Base-by-base conservation (phyloP, 805 yeast species). In the Ogataea neopini region DNA sequence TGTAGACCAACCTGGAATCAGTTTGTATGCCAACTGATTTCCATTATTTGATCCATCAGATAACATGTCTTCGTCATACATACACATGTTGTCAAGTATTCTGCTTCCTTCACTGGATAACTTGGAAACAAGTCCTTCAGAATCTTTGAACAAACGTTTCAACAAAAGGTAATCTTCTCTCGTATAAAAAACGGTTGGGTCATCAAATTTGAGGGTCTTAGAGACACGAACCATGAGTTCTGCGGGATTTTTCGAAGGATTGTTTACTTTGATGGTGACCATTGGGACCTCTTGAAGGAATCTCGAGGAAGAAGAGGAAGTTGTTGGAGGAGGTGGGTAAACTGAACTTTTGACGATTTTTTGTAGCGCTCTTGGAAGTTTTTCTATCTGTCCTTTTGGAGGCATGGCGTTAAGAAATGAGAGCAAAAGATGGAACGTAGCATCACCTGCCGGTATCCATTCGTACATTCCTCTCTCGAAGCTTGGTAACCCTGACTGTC, bases 391-490 rank as follows among this genome's bases (percentile, higher is more conserved):
- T 50, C 81, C 88, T 44, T 78, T 76, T 15, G 80, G 83, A 1
- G 88, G 75, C 82, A 87, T 84, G 15, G 95, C 82, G 52, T 91
- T 76, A 49, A 90, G 67, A 58, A 88, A 90, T 2, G 96, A 78
- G 28, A 88, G 67, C 19, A 88, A 71, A 26, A 90, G 66, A 64
- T 90, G 97, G 59, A 87, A 86, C 69, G 88, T 78, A 0, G 96
- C 97, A 61, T 87, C 88, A 4, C 94, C 83, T 2, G 90, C 88
- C 2, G 86, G 81, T 35, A 83, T 71, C 96, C 96, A 89, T 39
- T 79, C 77, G 38, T 79, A 78, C 46, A 88, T 64, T 2, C 96
- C 96, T 51, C 85, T 83, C 30, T 77, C 76, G 62, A 86, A 87
- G 19, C 68, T 60, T 6, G 70, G 69, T 18, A 51, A 34, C 1